Conservation (phyloP, 164 flowering plant species). For the Nymphaea thermarum region DNA sequence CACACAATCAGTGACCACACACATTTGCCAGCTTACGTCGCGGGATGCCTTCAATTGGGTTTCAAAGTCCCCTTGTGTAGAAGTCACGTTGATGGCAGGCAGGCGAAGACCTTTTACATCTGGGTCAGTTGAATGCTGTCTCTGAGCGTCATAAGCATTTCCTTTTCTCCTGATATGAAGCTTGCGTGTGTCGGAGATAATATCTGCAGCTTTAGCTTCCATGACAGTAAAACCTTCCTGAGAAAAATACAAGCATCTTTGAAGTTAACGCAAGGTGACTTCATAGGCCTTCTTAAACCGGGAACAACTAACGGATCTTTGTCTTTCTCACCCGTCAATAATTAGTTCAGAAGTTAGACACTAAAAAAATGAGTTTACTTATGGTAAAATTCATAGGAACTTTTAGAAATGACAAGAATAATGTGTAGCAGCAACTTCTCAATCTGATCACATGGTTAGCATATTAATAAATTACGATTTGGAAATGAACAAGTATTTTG, state of each 20-base stretch:
- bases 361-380: too few species aligned
- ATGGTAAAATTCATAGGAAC: too few species aligned
- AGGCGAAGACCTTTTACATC: conserved; percentile 19
- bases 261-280: too few species aligned
- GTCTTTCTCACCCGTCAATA: too few species aligned
- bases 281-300: too few species aligned
- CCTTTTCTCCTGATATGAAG: conserved; percentile 61
- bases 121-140: conserved; percentile 14
- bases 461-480: too few species aligned
- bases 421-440: too few species aligned
- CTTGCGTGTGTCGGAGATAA: conserved; percentile 78
- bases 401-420: too few species aligned
- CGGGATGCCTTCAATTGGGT: conserved; percentile 98
- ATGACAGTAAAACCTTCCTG: conserved; percentile 84
- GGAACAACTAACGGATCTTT: too few species aligned
- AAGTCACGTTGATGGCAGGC: conserved; percentile 12
- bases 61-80: conserved; percentile 43
- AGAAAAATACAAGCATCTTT: not conserved
- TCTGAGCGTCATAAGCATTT: conserved; percentile 16
- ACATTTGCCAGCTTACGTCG: conserved; percentile 95
- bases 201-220: conserved; percentile 71
- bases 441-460: too few species aligned
- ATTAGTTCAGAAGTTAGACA: too few species aligned
- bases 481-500: not conserved
- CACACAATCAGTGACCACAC: conserved; percentile 11